A percentile compares a stretch with the other conserved stretches of the same genome.
Evolutionary conservation across 352 stramenopile species (phyloP).

Genomic region (Phytophthora rubi): DNA sequence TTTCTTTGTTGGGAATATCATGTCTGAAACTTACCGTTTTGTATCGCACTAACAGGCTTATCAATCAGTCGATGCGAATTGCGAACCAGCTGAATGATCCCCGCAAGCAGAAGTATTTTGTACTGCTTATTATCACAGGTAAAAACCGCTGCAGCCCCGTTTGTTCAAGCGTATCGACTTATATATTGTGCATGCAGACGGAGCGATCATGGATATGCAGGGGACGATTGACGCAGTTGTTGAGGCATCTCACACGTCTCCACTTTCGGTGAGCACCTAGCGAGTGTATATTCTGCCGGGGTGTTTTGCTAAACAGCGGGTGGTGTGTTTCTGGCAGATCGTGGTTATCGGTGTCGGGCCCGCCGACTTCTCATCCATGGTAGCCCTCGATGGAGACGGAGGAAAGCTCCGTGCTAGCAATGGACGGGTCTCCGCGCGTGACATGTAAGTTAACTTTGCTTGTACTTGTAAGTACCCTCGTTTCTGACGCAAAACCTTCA

Average conservation of each 20-base stretch:
- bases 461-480: background rate
- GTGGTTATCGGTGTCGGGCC: constrained; percentile 80
- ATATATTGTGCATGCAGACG: constrained; percentile 45
- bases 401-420: constrained; percentile 51
- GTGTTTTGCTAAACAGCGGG: constrained; percentile 6
- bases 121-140: constrained; percentile 87
- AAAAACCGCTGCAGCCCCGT: background rate
- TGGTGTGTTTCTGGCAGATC: constrained; percentile 45
- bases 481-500: constrained; percentile 10
- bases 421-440: constrained; percentile 46
- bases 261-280: constrained; percentile 45
- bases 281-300: background rate
- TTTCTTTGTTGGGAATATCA: background rate
- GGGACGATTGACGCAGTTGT: constrained; percentile 64
- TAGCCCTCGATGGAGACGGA: constrained; percentile 66
- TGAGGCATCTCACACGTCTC: constrained; percentile 55
- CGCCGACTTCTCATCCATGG: constrained; percentile 77
- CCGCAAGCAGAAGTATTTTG: constrained; percentile 83
- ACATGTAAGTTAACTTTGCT: constrained; percentile 52
- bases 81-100: constrained; percentile 48
- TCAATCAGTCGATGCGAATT: constrained; percentile 61
- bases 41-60: constrained; percentile 37
- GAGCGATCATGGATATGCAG: constrained; percentile 90
- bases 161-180: background rate
- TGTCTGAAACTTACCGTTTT: constrained; percentile 1